Base-by-base conservation (phyloP, 306 rosid species). In the Castanea crenata region DNA sequence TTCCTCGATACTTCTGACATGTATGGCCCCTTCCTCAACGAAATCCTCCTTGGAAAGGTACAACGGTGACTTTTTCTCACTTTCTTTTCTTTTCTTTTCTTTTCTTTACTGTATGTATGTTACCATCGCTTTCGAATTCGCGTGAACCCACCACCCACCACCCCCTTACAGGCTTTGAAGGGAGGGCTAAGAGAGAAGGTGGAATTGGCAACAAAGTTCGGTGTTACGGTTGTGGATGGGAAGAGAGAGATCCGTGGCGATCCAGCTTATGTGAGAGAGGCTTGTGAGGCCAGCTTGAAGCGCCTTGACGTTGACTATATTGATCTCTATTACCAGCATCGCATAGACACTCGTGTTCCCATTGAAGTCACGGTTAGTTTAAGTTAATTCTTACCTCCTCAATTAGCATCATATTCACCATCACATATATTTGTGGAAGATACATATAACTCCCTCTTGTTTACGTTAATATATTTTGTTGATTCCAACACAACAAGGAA, bases 311-410 rank as follows among this genome's bases (percentile, higher is more conserved):
- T 91, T 10, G 71, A 87, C 69, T 87, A 27, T 49, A 79, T 93
- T 19, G 92, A 93, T 83, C 97, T 93, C 77, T 93, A 93, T 78
- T 93, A 91, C 81, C 91, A 86, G 69, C 94, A 89, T 67, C 89
- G 95, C 15, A 23, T 90, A 35, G 98, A 93, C 65, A 87, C 85
- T 19, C 87, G 82, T 52, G 54, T 91, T 49, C 93, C 97, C 1
- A 84, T 93, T 62, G 97, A 93, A 91, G 73, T 90, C 90, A 91
- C 93, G 87, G 97, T 86, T 57, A 12, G 70, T n/a, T 20, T 23
- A 62, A 23, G 55, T 5, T 20, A 34, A 20, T 16, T 34, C 7
- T 61, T 11, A 0, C 41, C 41, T 35, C 41, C 41, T 35, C 41
- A 35, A 44, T 44, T 11, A 44, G 51, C 51, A 44, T 2, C 1